Evolutionary conservation across 139 green algal genomes (phyloP), one percentile per base, ranked within the genome.

Genomic region (Chlamydomonas incerta): DNA sequence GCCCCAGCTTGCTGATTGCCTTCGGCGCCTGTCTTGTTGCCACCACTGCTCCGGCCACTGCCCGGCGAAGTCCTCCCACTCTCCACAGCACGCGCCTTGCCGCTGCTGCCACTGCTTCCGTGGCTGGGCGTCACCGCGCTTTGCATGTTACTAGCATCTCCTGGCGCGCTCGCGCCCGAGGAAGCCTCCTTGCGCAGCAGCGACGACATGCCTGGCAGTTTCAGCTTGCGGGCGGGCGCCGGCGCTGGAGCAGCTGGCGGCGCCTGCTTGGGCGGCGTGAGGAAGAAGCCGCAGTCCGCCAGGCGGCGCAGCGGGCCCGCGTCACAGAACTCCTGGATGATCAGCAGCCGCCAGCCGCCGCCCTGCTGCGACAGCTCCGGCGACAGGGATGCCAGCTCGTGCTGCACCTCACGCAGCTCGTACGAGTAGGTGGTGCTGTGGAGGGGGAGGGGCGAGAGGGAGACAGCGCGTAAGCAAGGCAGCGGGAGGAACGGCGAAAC

Each of bases 261-360:
- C 41, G 41, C 41, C 8, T 5, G 41, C 60, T 66, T 66, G 60
- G 60, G 18, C 60, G 60, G 60, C 4, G 60, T 66, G 24, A 66
- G 47, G 66, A 76, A 85, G 79, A 46, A 85, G 20, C 79, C 79
- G 79, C 79, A 85, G 67, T 85, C 79, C 33, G 68, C 46, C 18
- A 85, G 23, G 3, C 66, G 31, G 0, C 79, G 79, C 9, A 75
- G 31, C 26, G 79, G 79, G 47, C 85, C 85, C 8, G 73, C 85
- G 67, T 89, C 80, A 57, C 85, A 89, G 35, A 69, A 89, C 76
- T 89, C 85, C 75, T 89, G 85, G 24, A 89, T 89, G 62, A 89
- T 81, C 37, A 81, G 79, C 67, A 89, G 80, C 52, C 80, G 71
- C 74, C 80, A 89, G 65, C 79, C 75, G 50, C 85, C 85, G 3